Evolutionary conservation across 176 grass and related monocot genomes (phyloP).

Genomic region (Secale cereale): DNA sequence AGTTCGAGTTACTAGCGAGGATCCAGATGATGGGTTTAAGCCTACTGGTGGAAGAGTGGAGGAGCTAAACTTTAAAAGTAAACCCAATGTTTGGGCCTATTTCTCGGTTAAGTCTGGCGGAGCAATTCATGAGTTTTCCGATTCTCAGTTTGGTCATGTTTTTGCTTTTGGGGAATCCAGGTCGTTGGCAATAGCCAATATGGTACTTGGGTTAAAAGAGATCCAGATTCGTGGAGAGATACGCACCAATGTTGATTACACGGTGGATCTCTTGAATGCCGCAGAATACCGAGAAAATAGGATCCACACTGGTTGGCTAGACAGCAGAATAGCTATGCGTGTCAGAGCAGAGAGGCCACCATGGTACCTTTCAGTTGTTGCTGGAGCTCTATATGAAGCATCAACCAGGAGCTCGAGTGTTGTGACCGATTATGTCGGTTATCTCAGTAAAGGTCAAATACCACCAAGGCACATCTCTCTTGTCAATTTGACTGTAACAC

Average conservation of each 20-base stretch:
- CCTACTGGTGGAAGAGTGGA: constrained; percentile 95
- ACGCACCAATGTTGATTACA: constrained; percentile 98
- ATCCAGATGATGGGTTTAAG: constrained; percentile 99
- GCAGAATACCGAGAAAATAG: constrained; percentile 91
- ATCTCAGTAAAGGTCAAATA: constrained; percentile 98
- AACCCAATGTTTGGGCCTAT: constrained; percentile 96
- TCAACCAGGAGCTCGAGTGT: constrained; percentile 78
- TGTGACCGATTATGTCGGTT: constrained; percentile 87
- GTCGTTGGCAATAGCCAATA: constrained; percentile 90
- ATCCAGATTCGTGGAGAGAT: constrained; percentile 99
- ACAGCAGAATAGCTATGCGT: constrained; percentile 99
- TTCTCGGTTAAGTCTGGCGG: constrained; percentile 99
- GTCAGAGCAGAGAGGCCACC: constrained; percentile 98
- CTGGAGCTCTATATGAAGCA: constrained; percentile 94
- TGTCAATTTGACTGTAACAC: constrained; percentile 84
- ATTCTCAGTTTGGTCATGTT: constrained; percentile 99
- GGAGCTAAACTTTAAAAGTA: constrained; percentile 99
- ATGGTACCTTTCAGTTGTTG: constrained; percentile 99
- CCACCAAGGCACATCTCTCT: constrained; percentile 99
- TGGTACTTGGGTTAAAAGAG: constrained; percentile 96
- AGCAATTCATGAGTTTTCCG: constrained; percentile 99
- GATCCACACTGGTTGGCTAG: constrained; percentile 95
- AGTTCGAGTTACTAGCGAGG: constrained; percentile 93
- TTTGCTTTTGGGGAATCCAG: constrained; percentile 98
- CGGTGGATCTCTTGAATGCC: constrained; percentile 95